Evolutionary conservation across 2,329 filamentous ascomycete species (phyloP).

Genomic region (Cordyceps sp.): DNA sequence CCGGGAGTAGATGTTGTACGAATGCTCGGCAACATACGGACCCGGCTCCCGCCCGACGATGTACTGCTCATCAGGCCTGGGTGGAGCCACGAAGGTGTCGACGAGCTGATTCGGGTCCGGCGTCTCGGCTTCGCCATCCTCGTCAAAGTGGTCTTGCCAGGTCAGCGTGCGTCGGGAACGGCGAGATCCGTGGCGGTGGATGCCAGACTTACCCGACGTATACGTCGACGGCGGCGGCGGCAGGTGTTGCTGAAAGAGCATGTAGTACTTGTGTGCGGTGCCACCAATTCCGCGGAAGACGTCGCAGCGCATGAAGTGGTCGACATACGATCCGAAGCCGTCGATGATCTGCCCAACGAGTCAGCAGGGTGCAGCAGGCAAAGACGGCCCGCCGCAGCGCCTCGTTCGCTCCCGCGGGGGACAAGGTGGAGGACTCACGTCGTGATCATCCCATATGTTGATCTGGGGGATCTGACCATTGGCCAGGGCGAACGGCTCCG

Average conservation of each 20-base stretch:
- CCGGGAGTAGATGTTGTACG: slow-evolving; percentile 71
- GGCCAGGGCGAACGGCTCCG: slow-evolving; percentile 68
- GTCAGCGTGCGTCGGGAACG: too few species aligned
- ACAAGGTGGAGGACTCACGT: slow-evolving; percentile 29
- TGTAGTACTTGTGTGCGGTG: slow-evolving; percentile 92
- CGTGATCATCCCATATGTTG: slow-evolving; percentile 97
- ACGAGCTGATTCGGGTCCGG: slow-evolving; percentile 57
- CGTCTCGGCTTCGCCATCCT: slow-evolving; percentile 22
- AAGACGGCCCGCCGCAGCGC: too few species aligned
- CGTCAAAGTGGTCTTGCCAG: slow-evolving; percentile 9
- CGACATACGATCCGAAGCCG: slow-evolving; percentile 84
- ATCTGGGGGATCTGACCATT: slow-evolving; percentile 89
- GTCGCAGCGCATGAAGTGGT: slow-evolving; percentile 82
- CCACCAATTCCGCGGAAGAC: slow-evolving; percentile 88
- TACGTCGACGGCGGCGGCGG: slow-evolving; percentile 74
- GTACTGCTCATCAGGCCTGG: slow-evolving; percentile 49
- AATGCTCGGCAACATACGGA: slow-evolving; percentile 80
- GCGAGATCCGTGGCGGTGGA: too few species aligned
- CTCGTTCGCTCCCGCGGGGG: too few species aligned
- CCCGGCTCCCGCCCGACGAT: slow-evolving; percentile 64
- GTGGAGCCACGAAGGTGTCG: slow-evolving; percentile 51
- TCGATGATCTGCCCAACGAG: slow-evolving; percentile 55
- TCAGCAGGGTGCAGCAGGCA: slow-evolving; percentile 6
- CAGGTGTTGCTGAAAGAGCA: slow-evolving; percentile 92
- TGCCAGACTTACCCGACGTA: slow-evolving; percentile 57